Percentiles rank a stretch among this genome's conserved stretches.
Evolutionary conservation across 139 green algal genomes (phyloP).

Genomic region (Penium margaritaceum): DNA sequence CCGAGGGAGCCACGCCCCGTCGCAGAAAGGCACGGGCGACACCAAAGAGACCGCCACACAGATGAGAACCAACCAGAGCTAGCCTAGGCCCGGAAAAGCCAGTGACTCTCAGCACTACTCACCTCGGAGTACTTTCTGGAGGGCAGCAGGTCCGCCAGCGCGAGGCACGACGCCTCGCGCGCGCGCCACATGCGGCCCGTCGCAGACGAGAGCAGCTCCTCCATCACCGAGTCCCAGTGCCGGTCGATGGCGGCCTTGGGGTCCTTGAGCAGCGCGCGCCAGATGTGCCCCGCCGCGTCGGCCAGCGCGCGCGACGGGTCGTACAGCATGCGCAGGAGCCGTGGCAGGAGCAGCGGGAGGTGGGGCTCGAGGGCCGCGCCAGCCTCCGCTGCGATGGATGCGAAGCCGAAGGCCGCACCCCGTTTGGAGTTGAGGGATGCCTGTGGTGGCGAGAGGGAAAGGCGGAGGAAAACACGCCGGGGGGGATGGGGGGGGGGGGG

Average conservation of each 20-base stretch:
- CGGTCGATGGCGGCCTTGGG: constrained; percentile 54
- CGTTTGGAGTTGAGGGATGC: constrained; percentile 60
- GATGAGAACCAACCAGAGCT: not conserved
- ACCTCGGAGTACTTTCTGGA: constrained; percentile 43
- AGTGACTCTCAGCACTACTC: constrained; percentile 23
- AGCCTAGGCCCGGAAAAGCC: not conserved
- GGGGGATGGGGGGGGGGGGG: not conserved
- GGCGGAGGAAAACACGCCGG: not conserved
- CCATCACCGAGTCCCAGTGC: constrained; percentile 63
- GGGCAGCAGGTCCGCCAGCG: constrained; percentile 70
- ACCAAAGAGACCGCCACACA: too few species aligned
- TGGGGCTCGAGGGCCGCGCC: constrained; percentile 51
- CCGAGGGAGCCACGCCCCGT: too few species aligned
- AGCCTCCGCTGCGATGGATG: constrained; percentile 70
- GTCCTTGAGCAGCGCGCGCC: constrained; percentile 67
- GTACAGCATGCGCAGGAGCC: constrained; percentile 71
- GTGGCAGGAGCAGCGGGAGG: constrained; percentile 67
- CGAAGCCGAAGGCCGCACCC: constrained; percentile 79
- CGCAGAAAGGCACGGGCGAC: too few species aligned
- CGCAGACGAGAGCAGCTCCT: constrained; percentile 59
- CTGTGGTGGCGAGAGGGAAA: constrained; percentile 33
- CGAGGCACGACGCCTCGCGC: constrained; percentile 65
- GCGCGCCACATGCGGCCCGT: constrained; percentile 73
- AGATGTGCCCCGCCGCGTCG: constrained; percentile 74
- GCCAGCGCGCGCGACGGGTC: constrained; percentile 74